A percentile compares a stretch with the other conserved stretches of the same genome.
phyloP scores from a whole-genome alignment of 345 rosid species.

The Eutrema japonicum region DNA sequence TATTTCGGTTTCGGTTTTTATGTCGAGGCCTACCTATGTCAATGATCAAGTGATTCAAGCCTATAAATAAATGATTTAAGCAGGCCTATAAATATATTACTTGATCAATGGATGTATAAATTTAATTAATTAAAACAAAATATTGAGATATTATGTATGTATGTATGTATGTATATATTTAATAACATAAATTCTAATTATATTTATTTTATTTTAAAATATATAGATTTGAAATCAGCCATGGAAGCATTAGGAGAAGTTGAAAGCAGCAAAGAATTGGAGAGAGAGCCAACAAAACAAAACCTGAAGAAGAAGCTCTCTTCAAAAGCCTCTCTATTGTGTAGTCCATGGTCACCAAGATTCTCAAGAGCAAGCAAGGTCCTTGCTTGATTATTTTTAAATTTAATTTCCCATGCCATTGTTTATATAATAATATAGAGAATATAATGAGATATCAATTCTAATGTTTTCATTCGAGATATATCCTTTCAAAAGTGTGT shows the following conservation, averaged over 20 bases:
- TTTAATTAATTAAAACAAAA: too few species aligned
- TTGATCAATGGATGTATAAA: slow-evolving; percentile 2
- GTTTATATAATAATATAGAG: slow-evolving; percentile 36
- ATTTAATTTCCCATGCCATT: slow-evolving; percentile 9
- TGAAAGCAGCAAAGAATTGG: slow-evolving; percentile 34
- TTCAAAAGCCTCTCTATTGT: slow-evolving; percentile 36
- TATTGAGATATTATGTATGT: neutral
- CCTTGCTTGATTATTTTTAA: slow-evolving; percentile 27
- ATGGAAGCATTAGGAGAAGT: slow-evolving; percentile 40
- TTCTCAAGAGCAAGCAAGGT: slow-evolving; percentile 40
- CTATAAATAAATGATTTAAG: neutral
- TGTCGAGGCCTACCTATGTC: neutral
- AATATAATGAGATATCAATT: slow-evolving; percentile 23
- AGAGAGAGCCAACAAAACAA: slow-evolving; percentile 36
- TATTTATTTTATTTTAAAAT: neutral
- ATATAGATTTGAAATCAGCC: slow-evolving; percentile 34
- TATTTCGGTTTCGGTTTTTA: too few species aligned
- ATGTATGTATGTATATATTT: neutral
- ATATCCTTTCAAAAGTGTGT: slow-evolving; percentile 32
- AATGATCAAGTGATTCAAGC: neutral
- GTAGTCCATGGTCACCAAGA: slow-evolving; percentile 45
- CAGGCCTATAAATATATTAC: neutral
- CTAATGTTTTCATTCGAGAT: slow-evolving; percentile 23
- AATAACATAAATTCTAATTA: slow-evolving; percentile 4
- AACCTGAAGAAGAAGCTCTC: slow-evolving; percentile 38